These are phyloP conservation scores for Dillenia turbinata DNA, from an alignment of 164 flowering plant genomes.

Conservation along the genomic window DNA sequence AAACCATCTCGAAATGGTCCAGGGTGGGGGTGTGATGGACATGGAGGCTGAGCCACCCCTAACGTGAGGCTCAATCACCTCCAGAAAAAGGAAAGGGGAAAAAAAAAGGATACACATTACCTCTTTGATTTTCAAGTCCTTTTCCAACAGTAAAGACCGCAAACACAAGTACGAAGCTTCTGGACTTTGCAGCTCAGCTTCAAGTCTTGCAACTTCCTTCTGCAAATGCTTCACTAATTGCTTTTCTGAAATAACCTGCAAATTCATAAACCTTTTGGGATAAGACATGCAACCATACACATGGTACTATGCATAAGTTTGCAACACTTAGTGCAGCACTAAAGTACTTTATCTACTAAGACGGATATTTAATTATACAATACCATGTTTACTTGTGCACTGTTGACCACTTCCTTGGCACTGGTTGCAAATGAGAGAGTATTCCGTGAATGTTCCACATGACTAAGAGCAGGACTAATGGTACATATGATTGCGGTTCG, in stretches of 20 bases:
- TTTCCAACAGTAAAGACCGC: conserved; percentile 44
- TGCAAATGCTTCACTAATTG: conserved; percentile 70
- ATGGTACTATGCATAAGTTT: too few species aligned
- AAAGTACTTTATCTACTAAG: too few species aligned
- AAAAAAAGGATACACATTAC: conserved; percentile 20
- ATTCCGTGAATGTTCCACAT: conserved; percentile 81
- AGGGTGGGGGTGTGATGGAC: too few species aligned
- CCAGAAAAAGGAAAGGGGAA: too few species aligned
- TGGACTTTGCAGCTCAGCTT: conserved; percentile 90
- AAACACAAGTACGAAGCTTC: conserved; percentile 52
- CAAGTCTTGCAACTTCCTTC: conserved; percentile 95
- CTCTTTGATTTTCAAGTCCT: conserved; percentile 67
- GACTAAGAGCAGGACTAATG: conserved; percentile 80
- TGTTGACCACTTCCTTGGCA: conserved; percentile 85
- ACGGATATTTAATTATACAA: background rate
- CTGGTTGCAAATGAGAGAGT: conserved; percentile 76
- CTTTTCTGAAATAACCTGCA: conserved; percentile 70
- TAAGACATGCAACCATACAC: too few species aligned
- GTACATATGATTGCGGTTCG: conserved; percentile 89
- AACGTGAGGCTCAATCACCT: too few species aligned
- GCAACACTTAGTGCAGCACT: too few species aligned
- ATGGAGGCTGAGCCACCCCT: too few species aligned
- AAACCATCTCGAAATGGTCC: too few species aligned
- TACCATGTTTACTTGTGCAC: conserved; percentile 81
- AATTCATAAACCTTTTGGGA: background rate